Conservation (phyloP, 179 eudicot species). For the Amaranthus tricolor region DNA sequence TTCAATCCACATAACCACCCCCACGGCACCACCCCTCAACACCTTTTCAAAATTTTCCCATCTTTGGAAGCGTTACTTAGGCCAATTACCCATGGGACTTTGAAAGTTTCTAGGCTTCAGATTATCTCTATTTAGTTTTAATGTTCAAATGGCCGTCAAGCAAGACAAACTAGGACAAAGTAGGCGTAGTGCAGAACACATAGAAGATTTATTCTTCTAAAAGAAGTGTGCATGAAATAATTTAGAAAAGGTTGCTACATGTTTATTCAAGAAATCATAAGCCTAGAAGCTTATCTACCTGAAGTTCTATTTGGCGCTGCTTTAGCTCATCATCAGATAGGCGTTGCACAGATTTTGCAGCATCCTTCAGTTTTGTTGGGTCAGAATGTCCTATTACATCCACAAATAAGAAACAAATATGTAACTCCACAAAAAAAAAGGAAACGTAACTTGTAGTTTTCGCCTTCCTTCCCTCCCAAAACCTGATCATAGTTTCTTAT, state of each 20-base stretch:
- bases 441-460: too few species aligned
- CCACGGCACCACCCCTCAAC: too few species aligned
- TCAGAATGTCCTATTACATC: conserved; percentile 80
- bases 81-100: too few species aligned
- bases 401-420: conserved; percentile 16
- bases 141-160: neutral
- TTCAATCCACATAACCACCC: too few species aligned
- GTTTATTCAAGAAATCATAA: neutral
- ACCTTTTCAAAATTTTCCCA: too few species aligned
- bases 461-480: too few species aligned
- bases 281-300: conserved; percentile 43
- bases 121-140: neutral
- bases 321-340: conserved; percentile 65
- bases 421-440: conserved; percentile 9
- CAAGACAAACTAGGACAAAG: neutral
- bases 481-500: too few species aligned
- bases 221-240: neutral
- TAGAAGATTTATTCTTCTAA: neutral
- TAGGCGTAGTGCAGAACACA: neutral
- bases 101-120: neutral
- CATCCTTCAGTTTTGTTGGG: conserved; percentile 72
- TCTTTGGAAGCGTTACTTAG: too few species aligned
- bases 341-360: conserved; percentile 56
- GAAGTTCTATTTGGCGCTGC: conserved; percentile 69
- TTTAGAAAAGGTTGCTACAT: conserved; percentile 1